Percentiles rank a stretch among this genome's conserved stretches.
These are phyloP conservation scores for Wickerhamiella vanderwaltii DNA, from an alignment of 805 yeast genomes.

Conservation along the genomic window DNA sequence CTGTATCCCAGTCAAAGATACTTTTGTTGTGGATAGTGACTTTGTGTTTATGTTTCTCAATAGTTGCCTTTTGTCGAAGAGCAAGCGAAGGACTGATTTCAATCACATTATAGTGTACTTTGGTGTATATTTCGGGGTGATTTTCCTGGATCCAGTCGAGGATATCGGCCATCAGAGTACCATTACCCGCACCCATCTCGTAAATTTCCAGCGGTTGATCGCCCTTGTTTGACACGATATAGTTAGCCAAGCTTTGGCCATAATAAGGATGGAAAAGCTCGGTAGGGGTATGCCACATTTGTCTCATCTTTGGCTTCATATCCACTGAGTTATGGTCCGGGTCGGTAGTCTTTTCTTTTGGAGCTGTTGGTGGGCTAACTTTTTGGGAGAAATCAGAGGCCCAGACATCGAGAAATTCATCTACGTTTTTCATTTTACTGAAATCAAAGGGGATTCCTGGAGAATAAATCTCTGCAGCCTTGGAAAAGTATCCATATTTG, in stretches of 20 bases:
- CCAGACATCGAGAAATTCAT: conserved; percentile 63
- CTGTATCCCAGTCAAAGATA: conserved; percentile 57
- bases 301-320: conserved; percentile 25
- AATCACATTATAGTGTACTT: conserved; percentile 57
- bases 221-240: conserved; percentile 51
- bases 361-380: neutral
- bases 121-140: conserved; percentile 62
- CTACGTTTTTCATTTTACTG: conserved; percentile 43
- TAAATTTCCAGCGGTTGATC: conserved; percentile 54
- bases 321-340: conserved; percentile 4
- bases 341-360: conserved; percentile 31
- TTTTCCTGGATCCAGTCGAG: conserved; percentile 47
- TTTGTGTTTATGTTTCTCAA: conserved; percentile 39
- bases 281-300: conserved; percentile 84
- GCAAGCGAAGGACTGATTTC: conserved; percentile 59
- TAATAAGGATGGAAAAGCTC: conserved; percentile 72
- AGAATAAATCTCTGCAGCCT: conserved; percentile 66
- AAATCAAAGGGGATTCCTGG: conserved; percentile 55
- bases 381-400: conserved; percentile 39
- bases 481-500: conserved; percentile 67
- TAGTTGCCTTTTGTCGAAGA: conserved; percentile 26
- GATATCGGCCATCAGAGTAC: conserved; percentile 68
- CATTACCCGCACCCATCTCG: conserved; percentile 87
- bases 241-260: conserved; percentile 77
- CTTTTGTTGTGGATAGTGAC: conserved; percentile 61